Evolutionary conservation across 1,284 basidiomycete species (phyloP).

Genomic region (Ganoderma leucocontextum): DNA sequence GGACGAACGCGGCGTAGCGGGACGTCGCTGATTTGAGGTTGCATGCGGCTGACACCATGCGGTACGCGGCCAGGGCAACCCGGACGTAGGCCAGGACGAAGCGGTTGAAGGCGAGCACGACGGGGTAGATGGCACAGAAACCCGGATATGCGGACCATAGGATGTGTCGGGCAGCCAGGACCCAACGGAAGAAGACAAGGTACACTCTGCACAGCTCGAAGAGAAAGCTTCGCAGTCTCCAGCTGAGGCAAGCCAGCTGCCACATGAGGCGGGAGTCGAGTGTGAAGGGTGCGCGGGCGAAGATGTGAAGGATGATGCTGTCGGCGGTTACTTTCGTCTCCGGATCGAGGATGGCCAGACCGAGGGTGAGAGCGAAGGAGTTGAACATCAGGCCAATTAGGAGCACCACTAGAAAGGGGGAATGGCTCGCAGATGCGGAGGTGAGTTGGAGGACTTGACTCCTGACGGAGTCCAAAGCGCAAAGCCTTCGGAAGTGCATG

Average conservation of each 20-base stretch:
- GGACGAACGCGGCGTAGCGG: neutral
- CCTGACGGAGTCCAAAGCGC: neutral
- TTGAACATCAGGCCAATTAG: neutral
- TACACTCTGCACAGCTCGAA: neutral
- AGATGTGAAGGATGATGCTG: constrained; percentile 2
- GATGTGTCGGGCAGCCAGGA: neutral
- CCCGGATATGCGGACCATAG: neutral
- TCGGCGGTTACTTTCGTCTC: constrained; percentile 4
- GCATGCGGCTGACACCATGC: constrained; percentile 2
- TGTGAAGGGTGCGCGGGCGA: neutral
- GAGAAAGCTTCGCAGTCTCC: constrained; percentile 4
- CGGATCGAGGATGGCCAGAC: neutral
- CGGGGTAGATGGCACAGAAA: constrained; percentile 1
- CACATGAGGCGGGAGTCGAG: constrained; percentile 8
- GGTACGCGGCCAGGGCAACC: constrained; percentile 4
- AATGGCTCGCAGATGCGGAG: neutral
- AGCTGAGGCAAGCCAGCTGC: constrained; percentile 10
- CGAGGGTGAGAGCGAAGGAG: constrained; percentile 4
- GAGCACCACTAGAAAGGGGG: constrained; percentile 1
- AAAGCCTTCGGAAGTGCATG: neutral
- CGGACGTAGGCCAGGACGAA: neutral
- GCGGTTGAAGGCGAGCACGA: constrained; percentile 1
- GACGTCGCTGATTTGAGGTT: neutral
- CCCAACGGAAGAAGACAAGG: constrained; percentile 2
- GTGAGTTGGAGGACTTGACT: neutral